A percentile compares a stretch with the other conserved stretches of the same genome.
Conservation (phyloP, 495 filamentous ascomycete species). For the Eremomyces bilateralis region DNA sequence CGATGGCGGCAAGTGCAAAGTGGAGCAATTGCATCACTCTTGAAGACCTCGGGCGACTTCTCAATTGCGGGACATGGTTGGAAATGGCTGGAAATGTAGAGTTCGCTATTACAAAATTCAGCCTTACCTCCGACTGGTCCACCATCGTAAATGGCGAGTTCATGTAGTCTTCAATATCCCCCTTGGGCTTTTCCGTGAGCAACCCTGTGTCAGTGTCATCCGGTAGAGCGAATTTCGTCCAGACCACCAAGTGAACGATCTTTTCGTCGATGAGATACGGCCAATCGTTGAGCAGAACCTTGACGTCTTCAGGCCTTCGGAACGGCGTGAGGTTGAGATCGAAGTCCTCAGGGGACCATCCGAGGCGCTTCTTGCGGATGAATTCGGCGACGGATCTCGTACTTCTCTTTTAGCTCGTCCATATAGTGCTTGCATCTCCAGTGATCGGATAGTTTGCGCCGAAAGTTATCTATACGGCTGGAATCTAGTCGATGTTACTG, state of each 20-base stretch:
- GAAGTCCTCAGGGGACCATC: too few species aligned
- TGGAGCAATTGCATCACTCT: too few species aligned
- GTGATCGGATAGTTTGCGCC: slow-evolving; percentile 49
- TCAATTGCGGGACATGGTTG: too few species aligned
- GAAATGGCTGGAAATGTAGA: too few species aligned
- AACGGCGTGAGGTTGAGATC: too few species aligned
- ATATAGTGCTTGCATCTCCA: slow-evolving; percentile 48
- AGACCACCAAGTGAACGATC: slow-evolving; percentile 69
- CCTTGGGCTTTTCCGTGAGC: slow-evolving; percentile 36
- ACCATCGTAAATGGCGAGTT: slow-evolving; percentile 31
- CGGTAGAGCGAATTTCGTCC: slow-evolving; percentile 73
- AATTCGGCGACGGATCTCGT: slow-evolving; percentile 59
- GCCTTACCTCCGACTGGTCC: slow-evolving; percentile 26
- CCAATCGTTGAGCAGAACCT: slow-evolving; percentile 74
- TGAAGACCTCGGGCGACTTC: too few species aligned
- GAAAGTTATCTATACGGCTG: slow-evolving; percentile 54
- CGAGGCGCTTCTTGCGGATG: slow-evolving; percentile 39
- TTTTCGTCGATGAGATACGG: slow-evolving; percentile 58
- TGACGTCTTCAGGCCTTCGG: slow-evolving; percentile 53
- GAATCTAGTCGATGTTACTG: slow-evolving; percentile 12
- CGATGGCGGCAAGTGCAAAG: too few species aligned
- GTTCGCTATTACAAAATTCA: too few species aligned
- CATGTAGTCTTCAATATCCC: slow-evolving; percentile 48
- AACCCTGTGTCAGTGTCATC: slow-evolving; percentile 41
- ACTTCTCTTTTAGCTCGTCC: slow-evolving; percentile 33